Percentiles rank a stretch among this genome's conserved stretches.
phyloP scores from a whole-genome alignment of 2,329 filamentous ascomycete species.

The Peltaster fructicola region DNA sequence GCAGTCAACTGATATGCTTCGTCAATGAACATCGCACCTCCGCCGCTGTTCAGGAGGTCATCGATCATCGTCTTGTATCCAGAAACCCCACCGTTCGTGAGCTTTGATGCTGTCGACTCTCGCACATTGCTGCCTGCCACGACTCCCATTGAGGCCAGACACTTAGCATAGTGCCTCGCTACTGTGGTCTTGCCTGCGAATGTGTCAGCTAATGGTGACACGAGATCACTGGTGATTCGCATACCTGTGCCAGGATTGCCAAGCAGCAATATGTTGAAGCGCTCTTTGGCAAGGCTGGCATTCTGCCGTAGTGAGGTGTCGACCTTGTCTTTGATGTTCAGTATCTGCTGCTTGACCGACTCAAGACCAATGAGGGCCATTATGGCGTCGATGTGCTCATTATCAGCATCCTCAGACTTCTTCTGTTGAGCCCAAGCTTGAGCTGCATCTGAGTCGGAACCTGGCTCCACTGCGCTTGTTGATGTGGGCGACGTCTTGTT shows the following conservation, averaged over 20 bases:
- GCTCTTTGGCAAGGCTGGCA: slow-evolving; percentile 36
- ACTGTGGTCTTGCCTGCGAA: slow-evolving; percentile 53
- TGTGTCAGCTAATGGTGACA: no score
- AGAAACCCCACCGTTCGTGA: slow-evolving; percentile 44
- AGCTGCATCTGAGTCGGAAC: slow-evolving; percentile 18
- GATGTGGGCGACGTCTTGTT: neutral
- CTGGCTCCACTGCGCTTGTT: slow-evolving; percentile 1
- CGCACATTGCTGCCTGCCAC: slow-evolving; percentile 26
- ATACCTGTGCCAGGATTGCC: slow-evolving; percentile 60
- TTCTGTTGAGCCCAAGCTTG: slow-evolving; percentile 49
- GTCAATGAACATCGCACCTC: slow-evolving; percentile 60
- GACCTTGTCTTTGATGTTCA: slow-evolving; percentile 44
- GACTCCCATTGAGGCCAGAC: slow-evolving; percentile 43
- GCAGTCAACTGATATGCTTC: slow-evolving; percentile 59
- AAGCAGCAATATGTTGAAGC: slow-evolving; percentile 45
- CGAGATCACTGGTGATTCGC: no score
- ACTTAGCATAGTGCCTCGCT: slow-evolving; percentile 49
- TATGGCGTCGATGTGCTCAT: slow-evolving; percentile 39
- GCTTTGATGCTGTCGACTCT: slow-evolving; percentile 51
- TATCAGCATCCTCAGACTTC: slow-evolving; percentile 30
- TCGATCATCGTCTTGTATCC: slow-evolving; percentile 41
- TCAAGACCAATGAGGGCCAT: slow-evolving; percentile 59
- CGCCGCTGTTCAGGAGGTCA: slow-evolving; percentile 37
- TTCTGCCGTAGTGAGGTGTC: slow-evolving; percentile 43
- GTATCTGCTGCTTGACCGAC: slow-evolving; percentile 45